phyloP scores from a whole-genome alignment of 345 rosid genomes.

The Odontarrhena argentea region DNA sequence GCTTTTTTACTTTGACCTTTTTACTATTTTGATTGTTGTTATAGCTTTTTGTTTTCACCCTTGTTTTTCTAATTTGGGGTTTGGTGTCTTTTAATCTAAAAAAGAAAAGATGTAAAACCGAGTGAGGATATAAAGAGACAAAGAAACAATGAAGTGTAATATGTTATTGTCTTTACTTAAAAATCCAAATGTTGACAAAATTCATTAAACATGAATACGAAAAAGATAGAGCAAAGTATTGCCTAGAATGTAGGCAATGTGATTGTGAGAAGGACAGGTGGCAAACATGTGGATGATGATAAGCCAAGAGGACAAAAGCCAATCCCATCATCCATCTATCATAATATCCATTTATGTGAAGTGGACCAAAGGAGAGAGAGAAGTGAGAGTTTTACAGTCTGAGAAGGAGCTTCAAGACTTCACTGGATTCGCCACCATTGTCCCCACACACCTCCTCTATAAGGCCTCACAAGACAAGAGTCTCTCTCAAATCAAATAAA shows the following conservation, averaged over 20 bases:
- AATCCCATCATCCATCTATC: constrained; percentile 33
- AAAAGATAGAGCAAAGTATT: constrained; percentile 26
- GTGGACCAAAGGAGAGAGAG: constrained; percentile 44
- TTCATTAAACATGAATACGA: constrained; percentile 23
- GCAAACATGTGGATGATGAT: constrained; percentile 41
- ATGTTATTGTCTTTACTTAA: constrained; percentile 33
- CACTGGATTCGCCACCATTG: constrained; percentile 36
- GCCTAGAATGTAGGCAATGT: constrained; percentile 42
- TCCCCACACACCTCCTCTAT: constrained; percentile 35
- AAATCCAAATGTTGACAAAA: constrained; percentile 32
- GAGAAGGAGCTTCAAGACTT: constrained; percentile 33
- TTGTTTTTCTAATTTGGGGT: constrained; percentile 41
- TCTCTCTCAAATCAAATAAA: constrained; percentile 27
- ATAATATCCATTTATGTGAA: constrained; percentile 40
- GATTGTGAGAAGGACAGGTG: constrained; percentile 33
- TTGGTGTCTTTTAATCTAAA: constrained; percentile 29
- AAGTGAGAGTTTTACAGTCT: constrained; percentile 26
- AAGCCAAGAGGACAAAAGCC: constrained; percentile 34
- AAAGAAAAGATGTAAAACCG: constrained; percentile 29
- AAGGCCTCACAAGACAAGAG: constrained; percentile 15
- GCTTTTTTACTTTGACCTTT: constrained; percentile 26
- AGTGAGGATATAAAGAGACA: constrained; percentile 32
- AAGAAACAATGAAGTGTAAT: constrained; percentile 40
- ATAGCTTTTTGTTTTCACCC: constrained; percentile 38
- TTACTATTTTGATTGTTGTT: constrained; percentile 42